These are phyloP conservation scores for Pseudevernia furfuracea DNA, from an alignment of 495 filamentous ascomycete species.

Conservation along the genomic window DNA sequence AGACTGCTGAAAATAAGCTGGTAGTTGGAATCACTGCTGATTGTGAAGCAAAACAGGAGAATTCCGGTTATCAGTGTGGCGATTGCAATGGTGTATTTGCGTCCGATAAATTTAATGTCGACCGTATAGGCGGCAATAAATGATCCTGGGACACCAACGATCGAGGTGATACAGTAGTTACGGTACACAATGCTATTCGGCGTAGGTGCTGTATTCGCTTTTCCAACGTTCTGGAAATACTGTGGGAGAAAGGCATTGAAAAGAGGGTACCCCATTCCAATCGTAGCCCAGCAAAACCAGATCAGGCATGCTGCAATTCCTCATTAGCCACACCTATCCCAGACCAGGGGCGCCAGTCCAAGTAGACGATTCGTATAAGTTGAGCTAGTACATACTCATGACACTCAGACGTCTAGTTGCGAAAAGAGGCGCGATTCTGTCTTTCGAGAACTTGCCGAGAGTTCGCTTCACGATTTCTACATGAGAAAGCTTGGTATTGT, in stretches of 20 bases:
- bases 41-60: constrained; percentile 53
- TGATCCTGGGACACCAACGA: constrained; percentile 51
- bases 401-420: constrained; percentile 35
- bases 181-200: constrained; percentile 48
- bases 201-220: constrained; percentile 26
- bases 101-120: constrained; percentile 51
- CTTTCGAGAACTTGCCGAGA: constrained; percentile 48
- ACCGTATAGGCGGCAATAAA: constrained; percentile 50
- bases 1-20: constrained; percentile 47
- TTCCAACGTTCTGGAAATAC: constrained; percentile 43
- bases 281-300: constrained; percentile 51
- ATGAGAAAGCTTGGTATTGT: constrained; percentile 33
- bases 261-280: constrained; percentile 51
- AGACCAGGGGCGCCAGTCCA: background rate
- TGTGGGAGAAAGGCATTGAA: constrained; percentile 56
- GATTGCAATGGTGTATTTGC: constrained; percentile 51
- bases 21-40: constrained; percentile 39
- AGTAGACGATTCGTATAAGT: background rate
- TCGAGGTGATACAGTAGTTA: constrained; percentile 52
- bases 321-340: constrained; percentile 7
- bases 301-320: constrained; percentile 35
- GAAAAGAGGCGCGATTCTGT: constrained; percentile 49
- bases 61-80: constrained; percentile 48
- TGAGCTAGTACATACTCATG: constrained; percentile 10
- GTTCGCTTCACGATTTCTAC: constrained; percentile 43